phyloP scores from a whole-genome alignment of 495 filamentous ascomycete species.

The Penicillium coffeae region DNA sequence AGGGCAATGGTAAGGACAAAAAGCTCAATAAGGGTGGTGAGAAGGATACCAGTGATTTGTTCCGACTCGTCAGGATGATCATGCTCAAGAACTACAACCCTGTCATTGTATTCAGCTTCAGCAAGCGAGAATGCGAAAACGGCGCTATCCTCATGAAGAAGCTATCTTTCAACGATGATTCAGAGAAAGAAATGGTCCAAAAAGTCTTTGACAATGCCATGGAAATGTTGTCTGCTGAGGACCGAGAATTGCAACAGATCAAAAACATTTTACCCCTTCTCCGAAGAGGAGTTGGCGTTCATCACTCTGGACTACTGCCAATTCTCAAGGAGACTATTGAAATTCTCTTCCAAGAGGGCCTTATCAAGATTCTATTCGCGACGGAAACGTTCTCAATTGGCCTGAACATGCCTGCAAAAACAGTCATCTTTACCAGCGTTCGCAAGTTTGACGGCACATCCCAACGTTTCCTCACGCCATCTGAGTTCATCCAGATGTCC shows the following conservation, averaged over 20 bases:
- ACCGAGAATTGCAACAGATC: slow-evolving; percentile 83
- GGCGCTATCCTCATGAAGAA: slow-evolving; percentile 78
- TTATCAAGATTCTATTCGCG: slow-evolving; percentile 96
- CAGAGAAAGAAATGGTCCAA: slow-evolving; percentile 88
- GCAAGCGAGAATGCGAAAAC: slow-evolving; percentile 90
- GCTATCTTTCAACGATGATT: slow-evolving; percentile 95
- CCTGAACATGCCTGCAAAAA: slow-evolving; percentile 98
- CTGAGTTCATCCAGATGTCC: slow-evolving; percentile 98
- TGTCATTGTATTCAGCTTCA: slow-evolving; percentile 98
- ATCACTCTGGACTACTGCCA: slow-evolving; percentile 92
- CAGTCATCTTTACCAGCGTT: slow-evolving; percentile 95
- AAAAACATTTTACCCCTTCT: slow-evolving; percentile 85
- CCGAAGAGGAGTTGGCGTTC: slow-evolving; percentile 89
- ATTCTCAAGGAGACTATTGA: slow-evolving; percentile 99
- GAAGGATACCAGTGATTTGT: slow-evolving; percentile 75
- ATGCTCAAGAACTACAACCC: slow-evolving; percentile 95
- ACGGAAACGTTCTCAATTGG: slow-evolving; percentile 99
- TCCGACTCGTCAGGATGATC: slow-evolving; percentile 97
- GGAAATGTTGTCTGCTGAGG: slow-evolving; percentile 84
- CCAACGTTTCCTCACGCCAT: slow-evolving; percentile 82
- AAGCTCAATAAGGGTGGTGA: slow-evolving; percentile 82
- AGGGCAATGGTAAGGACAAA: slow-evolving; percentile 87
- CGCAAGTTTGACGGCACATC: slow-evolving; percentile 88
- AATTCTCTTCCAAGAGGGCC: slow-evolving; percentile 95
- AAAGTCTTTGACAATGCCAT: slow-evolving; percentile 93